phyloP scores from a whole-genome alignment of 2,329 filamentous ascomycete species.

The Leptographium wingfieldii region DNA sequence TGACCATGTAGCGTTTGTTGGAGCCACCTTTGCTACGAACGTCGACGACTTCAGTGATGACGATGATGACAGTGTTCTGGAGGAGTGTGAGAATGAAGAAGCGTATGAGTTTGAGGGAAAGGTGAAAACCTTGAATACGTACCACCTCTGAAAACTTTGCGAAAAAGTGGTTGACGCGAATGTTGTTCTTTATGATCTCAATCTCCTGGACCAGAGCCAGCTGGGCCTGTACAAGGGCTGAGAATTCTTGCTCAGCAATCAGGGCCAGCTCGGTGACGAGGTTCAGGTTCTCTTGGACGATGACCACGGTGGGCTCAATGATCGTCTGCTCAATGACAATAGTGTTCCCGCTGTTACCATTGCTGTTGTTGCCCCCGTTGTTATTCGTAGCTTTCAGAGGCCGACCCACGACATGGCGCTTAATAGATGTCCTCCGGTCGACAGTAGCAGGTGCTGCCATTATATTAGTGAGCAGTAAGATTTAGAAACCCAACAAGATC shows the following conservation, averaged over 20 bases:
- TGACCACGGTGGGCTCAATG: constrained; percentile 16
- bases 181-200: constrained; percentile 29
- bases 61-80: constrained; percentile 26
- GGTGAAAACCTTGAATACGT: constrained; percentile 9
- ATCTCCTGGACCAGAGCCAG: constrained; percentile 23
- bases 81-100: constrained; percentile 1
- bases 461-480: constrained; percentile 4
- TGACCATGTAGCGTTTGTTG: constrained; percentile 26
- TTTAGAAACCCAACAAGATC: too few relatives aligned
- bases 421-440: background rate
- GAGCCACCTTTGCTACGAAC: constrained; percentile 16
- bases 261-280: constrained; percentile 21
- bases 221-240: constrained; percentile 23
- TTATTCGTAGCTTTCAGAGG: constrained; percentile 5
- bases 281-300: constrained; percentile 24
- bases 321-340: constrained; percentile 21
- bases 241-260: constrained; percentile 24
- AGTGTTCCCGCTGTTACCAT: constrained; percentile 8
- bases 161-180: constrained; percentile 27
- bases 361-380: constrained; percentile 14
- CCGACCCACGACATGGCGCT: constrained; percentile 8
- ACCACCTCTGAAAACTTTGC: constrained; percentile 23
- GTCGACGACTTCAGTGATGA: constrained; percentile 24
- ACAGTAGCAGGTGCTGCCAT: constrained; percentile 9
- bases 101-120: too few relatives aligned